phyloP scores from a whole-genome alignment of 2,329 filamentous ascomycete genomes.

The Botrytis cinerea region DNA sequence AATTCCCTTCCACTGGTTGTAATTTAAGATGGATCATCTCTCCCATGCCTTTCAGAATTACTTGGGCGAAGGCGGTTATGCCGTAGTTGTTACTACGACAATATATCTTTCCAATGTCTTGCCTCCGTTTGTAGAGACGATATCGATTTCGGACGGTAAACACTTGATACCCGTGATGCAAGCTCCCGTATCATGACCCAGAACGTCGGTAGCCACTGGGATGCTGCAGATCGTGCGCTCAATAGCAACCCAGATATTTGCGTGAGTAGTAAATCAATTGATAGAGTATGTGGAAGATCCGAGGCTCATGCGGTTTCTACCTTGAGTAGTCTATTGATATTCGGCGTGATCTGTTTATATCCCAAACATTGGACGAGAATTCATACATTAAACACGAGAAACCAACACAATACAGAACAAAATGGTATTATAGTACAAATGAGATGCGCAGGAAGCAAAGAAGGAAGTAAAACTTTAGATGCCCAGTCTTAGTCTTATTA shows the following conservation, averaged over 20 bases:
- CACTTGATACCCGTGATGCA: slow-evolving; percentile 21
- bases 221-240: not conserved
- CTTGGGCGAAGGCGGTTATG: not conserved
- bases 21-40: slow-evolving; percentile 23
- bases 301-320: not conserved
- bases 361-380: not conserved
- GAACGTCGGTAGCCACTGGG: slow-evolving; percentile 10
- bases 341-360: not conserved
- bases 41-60: slow-evolving; percentile 4
- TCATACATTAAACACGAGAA: not conserved
- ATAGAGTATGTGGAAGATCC: too few species aligned
- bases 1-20: slow-evolving; percentile 19
- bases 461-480: not conserved
- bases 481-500: not conserved
- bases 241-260: not conserved
- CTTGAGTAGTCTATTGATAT: not conserved
- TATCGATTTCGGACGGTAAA: slow-evolving; percentile 15
- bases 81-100: slow-evolving; percentile 1
- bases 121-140: slow-evolving; percentile 16
- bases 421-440: not conserved
- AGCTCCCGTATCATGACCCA: slow-evolving; percentile 18
- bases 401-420: not conserved
- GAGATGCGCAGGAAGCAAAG: not conserved
- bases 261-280: not conserved
- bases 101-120: slow-evolving; percentile 6